Evolutionary conservation across 345 rosid species (phyloP), one percentile per base, ranked within the genome.

Genomic region (Orychophragmus violaceus): DNA sequence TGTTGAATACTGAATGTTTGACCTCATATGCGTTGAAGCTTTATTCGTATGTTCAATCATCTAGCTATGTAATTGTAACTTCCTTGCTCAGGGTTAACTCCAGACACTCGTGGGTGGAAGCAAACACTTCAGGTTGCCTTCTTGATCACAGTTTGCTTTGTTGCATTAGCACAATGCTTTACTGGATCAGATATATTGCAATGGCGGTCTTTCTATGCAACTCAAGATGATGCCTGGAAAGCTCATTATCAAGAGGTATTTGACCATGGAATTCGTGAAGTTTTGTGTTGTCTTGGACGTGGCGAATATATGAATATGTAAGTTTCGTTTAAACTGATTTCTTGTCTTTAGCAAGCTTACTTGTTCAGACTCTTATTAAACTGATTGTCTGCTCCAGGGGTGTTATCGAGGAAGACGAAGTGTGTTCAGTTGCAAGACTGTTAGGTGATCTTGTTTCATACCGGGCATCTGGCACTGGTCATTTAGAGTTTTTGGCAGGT

Each of bases 201-300:
- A 65, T 90, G 98, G 98, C 81, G 96, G 66, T 90, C 87, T 37
- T 93, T 84, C 78, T 93, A 90, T 71, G 77, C 85, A 52, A 83
- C 90, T 6, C 81, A 93, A 77, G 94, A 90, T 80, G 89, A 84
- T 80, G 94, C 80, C 22, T 93, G 98, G 98, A 88, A 84, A 77
- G 84, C 89, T 78, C 98, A 93, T 64, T 93, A 93, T 76, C 81
- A 87, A 62, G 96, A 90, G 76, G 88, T 90, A 46, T 93, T 93
- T 84, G 97, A 90, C 77, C 81, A 90, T 74, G 94, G 96, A 12
- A 88, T 90, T 72, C 96, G 96, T n/a, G 97, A 93, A 80, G 85
- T 85, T 59, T 76, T 90, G 80, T 93, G 98, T 74, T 93, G 98
- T 72, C 82, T 90, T 37, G 98, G 95, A 46, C 94, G 97, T 54